Evolutionary conservation across 805 yeast species (phyloP).

Genomic region (Candida orba): DNA sequence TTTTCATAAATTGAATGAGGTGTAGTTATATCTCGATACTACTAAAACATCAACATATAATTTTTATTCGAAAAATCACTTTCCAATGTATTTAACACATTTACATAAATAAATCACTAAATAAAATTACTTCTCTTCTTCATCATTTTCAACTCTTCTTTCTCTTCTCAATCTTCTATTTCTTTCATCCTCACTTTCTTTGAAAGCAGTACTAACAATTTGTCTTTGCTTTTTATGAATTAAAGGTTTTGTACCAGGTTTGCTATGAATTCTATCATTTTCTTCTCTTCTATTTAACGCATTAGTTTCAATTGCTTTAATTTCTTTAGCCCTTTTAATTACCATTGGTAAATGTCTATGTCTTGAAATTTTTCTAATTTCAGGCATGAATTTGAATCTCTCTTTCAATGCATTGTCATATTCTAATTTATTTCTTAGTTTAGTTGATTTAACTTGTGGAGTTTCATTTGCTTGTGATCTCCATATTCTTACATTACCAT

Average conservation of each 20-base stretch:
- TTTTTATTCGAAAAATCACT: too few species aligned
- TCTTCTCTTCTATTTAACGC: conserved; percentile 75
- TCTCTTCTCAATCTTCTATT: conserved; percentile 7
- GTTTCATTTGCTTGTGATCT: conserved; percentile 81
- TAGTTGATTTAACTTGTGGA: conserved; percentile 69
- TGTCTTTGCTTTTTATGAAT: conserved; percentile 79
- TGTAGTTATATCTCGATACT: too few species aligned
- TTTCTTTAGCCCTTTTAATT: conserved; percentile 83
- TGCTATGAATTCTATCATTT: conserved; percentile 75
- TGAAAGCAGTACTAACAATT: conserved; percentile 72
- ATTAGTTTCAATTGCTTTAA: conserved; percentile 66
- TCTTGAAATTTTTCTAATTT: conserved; percentile 78
- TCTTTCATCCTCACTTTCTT: conserved; percentile 33
- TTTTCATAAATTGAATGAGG: not conserved
- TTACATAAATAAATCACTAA: not conserved
- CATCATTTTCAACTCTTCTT: not conserved
- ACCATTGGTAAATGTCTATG: conserved; percentile 89
- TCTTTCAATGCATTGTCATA: conserved; percentile 90
- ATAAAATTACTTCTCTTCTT: not conserved
- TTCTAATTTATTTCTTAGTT: conserved; percentile 76
- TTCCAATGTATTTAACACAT: not conserved
- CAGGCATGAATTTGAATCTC: conserved; percentile 94
- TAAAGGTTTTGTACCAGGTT: conserved; percentile 49
- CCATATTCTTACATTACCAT: conserved; percentile 93
- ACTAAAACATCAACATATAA: too few species aligned